phyloP scores from a whole-genome alignment of 192 early-diverging fungal species.

The Cetraspora pellucida region DNA sequence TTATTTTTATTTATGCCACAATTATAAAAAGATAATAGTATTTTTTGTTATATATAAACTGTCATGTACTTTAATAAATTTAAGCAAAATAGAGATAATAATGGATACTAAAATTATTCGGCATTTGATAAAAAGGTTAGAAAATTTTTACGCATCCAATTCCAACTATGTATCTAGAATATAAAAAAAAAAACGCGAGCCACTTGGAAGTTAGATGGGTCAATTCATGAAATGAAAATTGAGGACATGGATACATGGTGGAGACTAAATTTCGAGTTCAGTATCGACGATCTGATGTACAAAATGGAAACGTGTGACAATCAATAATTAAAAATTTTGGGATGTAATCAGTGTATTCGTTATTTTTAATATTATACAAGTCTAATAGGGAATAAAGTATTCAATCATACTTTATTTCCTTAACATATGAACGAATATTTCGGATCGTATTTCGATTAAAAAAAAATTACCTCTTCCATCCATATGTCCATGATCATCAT shows the following conservation, averaged over 20 bases:
- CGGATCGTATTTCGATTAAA: no score
- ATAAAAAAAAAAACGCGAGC: no score
- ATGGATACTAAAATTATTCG: background rate
- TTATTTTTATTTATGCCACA: no score
- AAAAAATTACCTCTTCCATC: slow-evolving; percentile 25
- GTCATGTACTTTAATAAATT: background rate
- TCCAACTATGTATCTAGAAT: no score
- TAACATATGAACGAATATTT: no score
- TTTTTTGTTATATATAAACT: background rate
- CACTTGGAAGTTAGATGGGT: no score
- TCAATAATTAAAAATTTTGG: background rate
- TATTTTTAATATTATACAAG: no score
- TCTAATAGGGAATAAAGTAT: no score
- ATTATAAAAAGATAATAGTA: no score
- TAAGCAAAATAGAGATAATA: background rate
- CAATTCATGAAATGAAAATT: background rate
- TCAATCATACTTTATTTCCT: no score
- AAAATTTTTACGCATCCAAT: background rate
- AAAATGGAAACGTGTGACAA: background rate
- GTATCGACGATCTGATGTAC: background rate
- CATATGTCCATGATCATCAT: slow-evolving; percentile 22
- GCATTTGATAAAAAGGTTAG: background rate
- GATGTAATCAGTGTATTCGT: background rate
- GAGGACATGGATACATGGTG: background rate
- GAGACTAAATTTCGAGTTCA: background rate